Conservation (phyloP, 1,284 basidiomycete genomes). For the Leccinum subatratum region DNA sequence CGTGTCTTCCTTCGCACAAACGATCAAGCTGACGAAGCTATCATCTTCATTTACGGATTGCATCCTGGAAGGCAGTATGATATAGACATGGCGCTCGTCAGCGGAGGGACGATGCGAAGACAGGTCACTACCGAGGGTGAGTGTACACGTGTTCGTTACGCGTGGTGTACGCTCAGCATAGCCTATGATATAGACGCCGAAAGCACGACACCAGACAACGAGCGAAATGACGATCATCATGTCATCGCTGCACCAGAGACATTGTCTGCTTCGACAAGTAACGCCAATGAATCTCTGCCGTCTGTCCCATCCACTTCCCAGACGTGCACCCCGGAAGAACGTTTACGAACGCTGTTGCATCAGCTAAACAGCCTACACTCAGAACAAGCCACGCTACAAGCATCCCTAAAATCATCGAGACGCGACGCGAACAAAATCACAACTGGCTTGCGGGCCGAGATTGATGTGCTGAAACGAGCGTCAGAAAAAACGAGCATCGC, state of each 20-base stretch:
- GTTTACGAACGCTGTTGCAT: constrained; percentile 55
- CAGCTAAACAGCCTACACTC: constrained; percentile 50
- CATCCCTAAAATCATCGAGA: constrained; percentile 62
- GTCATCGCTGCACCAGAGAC: constrained; percentile 15
- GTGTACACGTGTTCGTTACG: constrained; percentile 19
- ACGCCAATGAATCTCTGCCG: constrained; percentile 16
- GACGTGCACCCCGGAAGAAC: constrained; percentile 51
- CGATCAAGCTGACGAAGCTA: constrained; percentile 70
- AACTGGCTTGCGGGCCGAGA: constrained; percentile 66
- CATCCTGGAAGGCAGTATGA: constrained; percentile 78
- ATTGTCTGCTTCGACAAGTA: constrained; percentile 17
- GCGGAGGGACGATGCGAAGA: constrained; percentile 52
- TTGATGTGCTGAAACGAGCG: constrained; percentile 67
- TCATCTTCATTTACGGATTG: constrained; percentile 76
- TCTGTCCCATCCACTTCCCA: constrained; percentile 25
- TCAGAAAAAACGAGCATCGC: constrained; percentile 63
- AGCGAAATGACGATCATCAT: constrained; percentile 20
- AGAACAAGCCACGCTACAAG: constrained; percentile 57
- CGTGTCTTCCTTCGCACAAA: constrained; percentile 71
- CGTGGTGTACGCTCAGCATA: constrained; percentile 13
- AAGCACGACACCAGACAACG: constrained; percentile 20
- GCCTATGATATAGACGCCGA: constrained; percentile 21
- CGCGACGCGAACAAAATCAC: constrained; percentile 73
- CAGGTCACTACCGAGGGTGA: constrained; percentile 63
- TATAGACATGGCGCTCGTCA: constrained; percentile 67